Evolutionary conservation across 371 early-diverging fungal species (phyloP).

Genomic region (Dichotomocladium elegans): DNA sequence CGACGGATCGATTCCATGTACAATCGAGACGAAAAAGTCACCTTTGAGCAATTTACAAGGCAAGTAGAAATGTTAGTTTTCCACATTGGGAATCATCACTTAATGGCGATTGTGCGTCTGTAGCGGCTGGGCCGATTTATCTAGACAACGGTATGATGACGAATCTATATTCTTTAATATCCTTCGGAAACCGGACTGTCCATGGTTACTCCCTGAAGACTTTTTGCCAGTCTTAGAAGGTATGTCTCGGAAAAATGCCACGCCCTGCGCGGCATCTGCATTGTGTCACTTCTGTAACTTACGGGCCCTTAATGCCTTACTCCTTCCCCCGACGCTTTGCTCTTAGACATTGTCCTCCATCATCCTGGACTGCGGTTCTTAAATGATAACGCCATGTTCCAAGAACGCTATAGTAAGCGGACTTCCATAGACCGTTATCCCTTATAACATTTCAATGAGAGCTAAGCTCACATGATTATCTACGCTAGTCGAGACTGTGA

Average conservation of each 20-base stretch:
- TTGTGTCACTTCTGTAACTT: not conserved
- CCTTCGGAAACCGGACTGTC: constrained; percentile 17
- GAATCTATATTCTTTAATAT: constrained; percentile 39
- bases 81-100: no score
- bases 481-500: constrained; percentile 67
- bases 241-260: constrained; percentile 1
- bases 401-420: constrained; percentile 72
- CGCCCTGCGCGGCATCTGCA: not conserved
- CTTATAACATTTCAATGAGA: no score
- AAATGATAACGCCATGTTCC: constrained; percentile 71
- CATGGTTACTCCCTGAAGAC: constrained; percentile 44
- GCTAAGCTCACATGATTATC: no score
- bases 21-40: constrained; percentile 14
- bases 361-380: constrained; percentile 88
- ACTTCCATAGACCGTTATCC: not conserved
- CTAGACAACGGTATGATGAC: constrained; percentile 32
- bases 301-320: no score
- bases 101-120: not conserved
- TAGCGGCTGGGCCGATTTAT: constrained; percentile 38
- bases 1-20: constrained; percentile 34
- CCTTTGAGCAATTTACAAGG: constrained; percentile 19
- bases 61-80: not conserved
- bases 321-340: no score
- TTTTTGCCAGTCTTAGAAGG: constrained; percentile 46
- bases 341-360: constrained; percentile 59